These are phyloP conservation scores for Hygrocybe coccinea DNA, from an alignment of 768 basidiomycete species.

Conservation along the genomic window DNA sequence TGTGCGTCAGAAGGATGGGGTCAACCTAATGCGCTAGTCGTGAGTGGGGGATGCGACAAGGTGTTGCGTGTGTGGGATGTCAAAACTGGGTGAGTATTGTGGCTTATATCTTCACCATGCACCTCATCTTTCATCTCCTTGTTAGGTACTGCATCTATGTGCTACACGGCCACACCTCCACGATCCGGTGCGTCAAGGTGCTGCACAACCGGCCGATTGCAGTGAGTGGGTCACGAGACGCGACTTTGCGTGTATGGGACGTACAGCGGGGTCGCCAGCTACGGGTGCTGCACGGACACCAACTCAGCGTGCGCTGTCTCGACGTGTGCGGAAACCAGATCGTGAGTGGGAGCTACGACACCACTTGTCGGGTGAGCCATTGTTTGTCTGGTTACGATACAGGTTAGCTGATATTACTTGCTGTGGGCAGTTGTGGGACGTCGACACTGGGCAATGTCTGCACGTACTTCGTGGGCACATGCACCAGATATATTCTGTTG, in stretches of 20 bases:
- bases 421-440: slow-evolving; percentile 68
- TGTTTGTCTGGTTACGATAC: neutral
- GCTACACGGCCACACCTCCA: slow-evolving; percentile 81
- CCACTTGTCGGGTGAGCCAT: slow-evolving; percentile 66
- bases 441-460: slow-evolving; percentile 84
- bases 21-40: slow-evolving; percentile 72
- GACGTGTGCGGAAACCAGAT: slow-evolving; percentile 81
- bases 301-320: slow-evolving; percentile 76
- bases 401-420: neutral
- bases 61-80: slow-evolving; percentile 91
- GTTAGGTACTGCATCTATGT: slow-evolving; percentile 65
- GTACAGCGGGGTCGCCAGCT: slow-evolving; percentile 71
- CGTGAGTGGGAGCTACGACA: slow-evolving; percentile 93
- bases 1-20: slow-evolving; percentile 85
- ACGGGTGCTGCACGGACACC: slow-evolving; percentile 69
- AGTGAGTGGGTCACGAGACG: slow-evolving; percentile 85
- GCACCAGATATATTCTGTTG: slow-evolving; percentile 86
- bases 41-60: slow-evolving; percentile 93
- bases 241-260: slow-evolving; percentile 88
- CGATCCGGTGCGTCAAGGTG: slow-evolving; percentile 86
- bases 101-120: neutral
- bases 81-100: slow-evolving; percentile 60
- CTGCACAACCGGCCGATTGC: slow-evolving; percentile 84
- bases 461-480: slow-evolving; percentile 79
- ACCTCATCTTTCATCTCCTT: neutral